Evolutionary conservation across 2,329 filamentous ascomycete species (phyloP).

Genomic region (Pseudogymnoascus sp.): DNA sequence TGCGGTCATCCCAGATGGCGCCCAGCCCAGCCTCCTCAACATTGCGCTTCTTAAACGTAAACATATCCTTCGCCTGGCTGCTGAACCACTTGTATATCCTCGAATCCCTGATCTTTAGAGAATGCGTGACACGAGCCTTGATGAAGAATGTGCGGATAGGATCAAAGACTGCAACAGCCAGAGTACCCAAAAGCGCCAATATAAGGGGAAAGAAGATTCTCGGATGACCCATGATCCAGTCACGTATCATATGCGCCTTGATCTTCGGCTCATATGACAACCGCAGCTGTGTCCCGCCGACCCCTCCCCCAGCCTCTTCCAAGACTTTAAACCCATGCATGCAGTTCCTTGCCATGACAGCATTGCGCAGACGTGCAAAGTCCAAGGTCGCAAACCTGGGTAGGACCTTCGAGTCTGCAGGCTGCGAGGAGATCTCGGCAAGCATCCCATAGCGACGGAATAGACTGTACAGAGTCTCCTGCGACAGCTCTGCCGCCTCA

Average conservation of each 20-base stretch:
- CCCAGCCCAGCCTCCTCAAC: slow-evolving; percentile 63
- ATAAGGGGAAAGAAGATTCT: slow-evolving; percentile 78
- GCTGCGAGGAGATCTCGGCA: slow-evolving; percentile 72
- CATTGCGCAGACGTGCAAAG: slow-evolving; percentile 65
- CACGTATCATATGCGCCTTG: slow-evolving; percentile 72
- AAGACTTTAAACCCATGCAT: slow-evolving; percentile 74
- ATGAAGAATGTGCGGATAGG: slow-evolving; percentile 92
- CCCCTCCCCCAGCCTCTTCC: slow-evolving; percentile 65
- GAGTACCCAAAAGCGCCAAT: slow-evolving; percentile 71
- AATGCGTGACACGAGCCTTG: slow-evolving; percentile 74
- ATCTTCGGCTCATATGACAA: slow-evolving; percentile 76
- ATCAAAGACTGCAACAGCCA: slow-evolving; percentile 87
- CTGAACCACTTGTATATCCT: slow-evolving; percentile 74
- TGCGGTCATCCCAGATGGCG: slow-evolving; percentile 82
- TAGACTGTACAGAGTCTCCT: slow-evolving; percentile 78
- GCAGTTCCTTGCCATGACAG: slow-evolving; percentile 86
- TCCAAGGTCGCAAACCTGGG: slow-evolving; percentile 76
- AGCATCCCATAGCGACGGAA: slow-evolving; percentile 91
- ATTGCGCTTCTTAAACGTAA: slow-evolving; percentile 50
- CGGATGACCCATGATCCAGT: slow-evolving; percentile 82
- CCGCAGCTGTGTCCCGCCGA: slow-evolving; percentile 67
- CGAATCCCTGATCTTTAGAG: slow-evolving; percentile 67
- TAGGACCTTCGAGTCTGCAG: slow-evolving; percentile 75
- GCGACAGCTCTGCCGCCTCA: slow-evolving; percentile 68
- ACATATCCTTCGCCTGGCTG: slow-evolving; percentile 59